A percentile compares a stretch with the other conserved stretches of the same genome.
phyloP scores from a whole-genome alignment of 2,329 filamentous ascomycete genomes.

The Emmonsiellopsis sp. region DNA sequence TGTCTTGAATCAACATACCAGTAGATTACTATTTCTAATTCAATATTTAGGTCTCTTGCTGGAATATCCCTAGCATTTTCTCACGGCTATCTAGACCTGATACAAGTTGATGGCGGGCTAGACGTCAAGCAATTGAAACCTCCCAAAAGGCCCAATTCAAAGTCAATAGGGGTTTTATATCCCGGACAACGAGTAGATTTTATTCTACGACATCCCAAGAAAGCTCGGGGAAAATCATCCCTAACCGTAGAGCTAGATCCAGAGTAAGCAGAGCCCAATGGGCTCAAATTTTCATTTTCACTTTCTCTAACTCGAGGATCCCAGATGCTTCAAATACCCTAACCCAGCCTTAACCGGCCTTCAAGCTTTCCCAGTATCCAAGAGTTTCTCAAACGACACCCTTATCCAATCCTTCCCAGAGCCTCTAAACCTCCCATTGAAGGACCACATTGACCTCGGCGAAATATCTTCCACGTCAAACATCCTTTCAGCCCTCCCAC shows the following conservation, averaged over 20 bases:
- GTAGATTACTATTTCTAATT: background rate
- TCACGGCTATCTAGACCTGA: slow-evolving; percentile 21
- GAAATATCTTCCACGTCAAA: slow-evolving; percentile 17
- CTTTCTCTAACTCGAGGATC: background rate
- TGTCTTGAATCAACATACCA: background rate
- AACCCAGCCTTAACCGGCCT: slow-evolving; percentile 32
- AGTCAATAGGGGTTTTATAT: slow-evolving; percentile 32
- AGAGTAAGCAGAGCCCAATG: slow-evolving; percentile 19
- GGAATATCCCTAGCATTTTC: slow-evolving; percentile 29
- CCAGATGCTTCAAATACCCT: slow-evolving; percentile 35
- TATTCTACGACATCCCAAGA: slow-evolving; percentile 18
- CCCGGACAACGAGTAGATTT: slow-evolving; percentile 39
- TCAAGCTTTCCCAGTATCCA: slow-evolving; percentile 27
- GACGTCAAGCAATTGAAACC: slow-evolving; percentile 16
- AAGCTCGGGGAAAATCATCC: slow-evolving; percentile 7
- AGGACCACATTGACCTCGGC: slow-evolving; percentile 19
- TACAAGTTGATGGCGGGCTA: slow-evolving; percentile 35
- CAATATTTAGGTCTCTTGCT: slow-evolving; percentile 25
- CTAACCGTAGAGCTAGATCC: slow-evolving; percentile 27
- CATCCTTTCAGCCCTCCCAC: slow-evolving; percentile 19
- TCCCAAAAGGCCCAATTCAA: slow-evolving; percentile 11
- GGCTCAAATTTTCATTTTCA: background rate
- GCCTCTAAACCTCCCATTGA: background rate
- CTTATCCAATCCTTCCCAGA: background rate
- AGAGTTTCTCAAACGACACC: slow-evolving; percentile 1